Evolutionary conservation across 257 asterid genomes (phyloP), one percentile per base, ranked within the genome.

Genomic region (Petunia axillaris): DNA sequence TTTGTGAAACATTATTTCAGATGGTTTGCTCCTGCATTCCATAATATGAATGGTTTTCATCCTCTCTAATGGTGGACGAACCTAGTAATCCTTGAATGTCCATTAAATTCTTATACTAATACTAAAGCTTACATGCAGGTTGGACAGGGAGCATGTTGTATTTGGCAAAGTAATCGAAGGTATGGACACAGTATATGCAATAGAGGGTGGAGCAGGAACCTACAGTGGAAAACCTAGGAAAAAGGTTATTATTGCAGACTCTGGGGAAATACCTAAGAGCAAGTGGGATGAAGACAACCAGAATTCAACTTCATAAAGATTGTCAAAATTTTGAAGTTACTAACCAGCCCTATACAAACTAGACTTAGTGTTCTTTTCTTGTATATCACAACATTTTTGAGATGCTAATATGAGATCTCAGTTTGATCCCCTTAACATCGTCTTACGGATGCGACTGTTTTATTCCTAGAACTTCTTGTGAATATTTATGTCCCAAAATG

Each of bases 171-270:
- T 96, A 36, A 86, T 96, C 2, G 98, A 94, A 44, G 99, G 99
- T 74, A 96, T 96, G 99, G 99, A 96, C 68, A 83, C 95, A 0
- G 98, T 96, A 67, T 96, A 87, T 80, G 98, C 98, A 44, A 87
- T 96, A 16, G 99, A 96, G 83, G 99, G 98, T 0, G 88, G 99
- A 79, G 99, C 98, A 1, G 99, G 99, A 54, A 94, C 98, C 4
- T 96, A 96, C 87, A 94, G 97, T 9, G 98, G 99, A 66, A 96
- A 92, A 85, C 98, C 98, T 4, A 87, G 99, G 86, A 96, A 94
- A 88, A 96, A 94, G 87, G 98, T 92, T 6, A 80, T 92, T 44
- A 90, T 96, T 14, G 87, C 89, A 0, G 97, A 94, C 85, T 91
- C 97, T 25, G 98, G 98, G 55, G 99, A 96, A 88, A 96, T 96